Base-by-base conservation (phyloP, 768 basidiomycete species). In the Lactarius sp. region DNA sequence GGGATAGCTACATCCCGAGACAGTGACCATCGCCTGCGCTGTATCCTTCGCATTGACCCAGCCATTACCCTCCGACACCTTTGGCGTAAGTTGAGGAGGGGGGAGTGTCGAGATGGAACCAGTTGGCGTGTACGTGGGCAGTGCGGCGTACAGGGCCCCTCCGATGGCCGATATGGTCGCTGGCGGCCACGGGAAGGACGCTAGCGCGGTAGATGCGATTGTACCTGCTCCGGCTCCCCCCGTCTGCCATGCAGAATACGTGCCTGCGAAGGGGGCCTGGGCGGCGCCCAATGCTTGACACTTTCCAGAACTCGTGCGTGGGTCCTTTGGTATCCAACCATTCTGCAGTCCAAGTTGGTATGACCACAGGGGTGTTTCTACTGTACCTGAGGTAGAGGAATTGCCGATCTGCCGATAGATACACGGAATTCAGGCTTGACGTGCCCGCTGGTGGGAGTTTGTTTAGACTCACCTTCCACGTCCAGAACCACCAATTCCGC, bases 301-400 rank as follows among this genome's bases (percentile, higher is more conserved):
- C 49, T 80, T 73, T 70, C 94, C 92, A n/a, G 78, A 65, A 31
- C 84, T 81, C 6, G 68, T 73, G 50, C 90, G 78, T 18, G 91
- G 91, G 78, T 94, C 88, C 1, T 73, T 71, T 7, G 92, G 90
- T 44, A 92, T 83, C 85, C 88, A 92, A 27, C 92, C 92, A 58
- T 88, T 78, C 62, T 82, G 76, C 53, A 93, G 82, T 9, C 84
- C 80, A 71, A 87, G 83, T 69, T 83, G 75, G 75, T 89, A 90
- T 20, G 84, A 85, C 88, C 88, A 90, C 66, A 85, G 75, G 0
- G 86, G 85, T 8, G 81, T 71, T 64, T 80, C 74, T 6, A 83
- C 78, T 4, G 69, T 77, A 52, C 80, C 80, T 33, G 79, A 75
- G 10, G 76, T 71, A 41, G 80, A 77, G 2, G 84, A 84, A 67